phyloP scores from a whole-genome alignment of 805 yeast genomes.

The Teunomyces tritomae region DNA sequence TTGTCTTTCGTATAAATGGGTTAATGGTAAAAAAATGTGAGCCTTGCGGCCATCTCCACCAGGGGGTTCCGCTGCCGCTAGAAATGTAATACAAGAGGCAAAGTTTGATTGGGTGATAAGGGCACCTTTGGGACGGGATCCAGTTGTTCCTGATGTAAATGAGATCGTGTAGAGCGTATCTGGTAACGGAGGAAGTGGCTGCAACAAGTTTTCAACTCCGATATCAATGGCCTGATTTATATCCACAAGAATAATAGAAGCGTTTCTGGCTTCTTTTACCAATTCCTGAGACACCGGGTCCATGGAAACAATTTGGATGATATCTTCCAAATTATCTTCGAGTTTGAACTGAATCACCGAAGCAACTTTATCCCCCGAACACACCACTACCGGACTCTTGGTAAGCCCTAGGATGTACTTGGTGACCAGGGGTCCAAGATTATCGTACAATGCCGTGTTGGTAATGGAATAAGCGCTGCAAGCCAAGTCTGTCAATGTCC shows the following conservation, averaged over 20 bases:
- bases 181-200: conserved; percentile 46
- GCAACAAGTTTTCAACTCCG: conserved; percentile 30
- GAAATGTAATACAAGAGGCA: conserved; percentile 40
- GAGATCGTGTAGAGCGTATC: conserved; percentile 55
- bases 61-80: background rate
- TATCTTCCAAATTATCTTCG: conserved; percentile 14
- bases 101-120: conserved; percentile 51
- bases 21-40: conserved; percentile 49
- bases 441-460: conserved; percentile 20
- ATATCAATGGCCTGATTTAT: conserved; percentile 29
- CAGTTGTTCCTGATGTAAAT: conserved; percentile 77
- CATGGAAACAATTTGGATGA: conserved; percentile 25
- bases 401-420: conserved; percentile 18
- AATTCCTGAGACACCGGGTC: conserved; percentile 17
- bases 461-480: conserved; percentile 16
- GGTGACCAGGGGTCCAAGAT: conserved; percentile 18
- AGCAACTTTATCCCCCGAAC: conserved; percentile 16
- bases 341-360: conserved; percentile 10
- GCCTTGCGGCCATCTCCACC: conserved; percentile 8
- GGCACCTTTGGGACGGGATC: conserved; percentile 67
- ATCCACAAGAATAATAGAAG: conserved; percentile 28
- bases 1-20: conserved; percentile 57
- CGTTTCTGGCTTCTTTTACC: conserved; percentile 19
- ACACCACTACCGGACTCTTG: conserved; percentile 15
- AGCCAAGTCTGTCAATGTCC: conserved; percentile 15